Evolutionary conservation across 192 early-diverging fungal genomes (phyloP), one percentile per base, ranked within the genome.

Genomic region (Coemansia sp.): DNA sequence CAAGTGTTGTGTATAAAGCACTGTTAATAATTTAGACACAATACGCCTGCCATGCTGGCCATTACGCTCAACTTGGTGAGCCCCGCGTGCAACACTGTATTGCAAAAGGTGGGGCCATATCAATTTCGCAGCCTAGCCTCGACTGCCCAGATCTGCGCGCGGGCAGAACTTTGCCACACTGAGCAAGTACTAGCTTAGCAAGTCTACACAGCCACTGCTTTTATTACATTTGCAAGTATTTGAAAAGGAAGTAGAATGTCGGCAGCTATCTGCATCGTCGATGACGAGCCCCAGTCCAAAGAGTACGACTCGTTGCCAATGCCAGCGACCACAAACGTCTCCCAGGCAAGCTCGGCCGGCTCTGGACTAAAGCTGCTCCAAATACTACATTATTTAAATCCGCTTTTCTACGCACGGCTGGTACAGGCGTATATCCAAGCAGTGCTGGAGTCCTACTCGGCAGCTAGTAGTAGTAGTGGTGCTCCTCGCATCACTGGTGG

Each of bases 331-430:
- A 55, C 58, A 39, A 14, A 37, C 44, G 18, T 34, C 15, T 1
- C 22, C 63, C 29, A 22, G 27, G 33, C 52, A 9, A 19, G 32
- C 1, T 62, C 50, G 1, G 38, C 32, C 21, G 56, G 17, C 37
- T 63, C 61, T 6, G 60, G 56, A 24, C 44, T 69, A 21, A 68
- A 52, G 53, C 35, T 80, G 3, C 36, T 59, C 6, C 46, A 61
- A 43, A 44, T 80, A 2, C 40, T 80, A 33, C 70, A 70, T 19
- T 80, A 70, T 19, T 39, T 80, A 10, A 80, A 80, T 27, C 76
- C 76, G n/a, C 52, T 80, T 29, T 67, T 73, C 29, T 80, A 80
- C 17, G 76, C 70, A 15, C 70, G 76, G 17, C 19, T 80, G 37
- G 70, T 63, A 0, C 76, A 80, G 40, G 60, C 66, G 12, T 61